These are phyloP conservation scores for Diospyros lotus DNA, from an alignment of 148 eudicot genomes.

Conservation along the genomic window DNA sequence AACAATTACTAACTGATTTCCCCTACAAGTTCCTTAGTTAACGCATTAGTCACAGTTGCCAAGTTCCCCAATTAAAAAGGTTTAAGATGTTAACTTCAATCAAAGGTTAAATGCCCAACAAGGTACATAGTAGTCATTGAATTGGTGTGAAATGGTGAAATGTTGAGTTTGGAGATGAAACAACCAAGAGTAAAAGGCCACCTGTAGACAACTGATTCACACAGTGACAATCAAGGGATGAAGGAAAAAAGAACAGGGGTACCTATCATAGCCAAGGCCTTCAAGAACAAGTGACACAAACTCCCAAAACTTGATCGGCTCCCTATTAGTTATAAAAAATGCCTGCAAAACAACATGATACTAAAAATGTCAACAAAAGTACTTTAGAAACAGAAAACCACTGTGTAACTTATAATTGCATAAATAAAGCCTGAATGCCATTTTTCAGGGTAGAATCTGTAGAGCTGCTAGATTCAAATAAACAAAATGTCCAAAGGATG, in stretches of 20 bases:
- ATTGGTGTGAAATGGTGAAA: not conserved
- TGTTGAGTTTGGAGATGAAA: not conserved
- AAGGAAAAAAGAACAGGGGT: conserved; percentile 10
- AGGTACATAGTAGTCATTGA: not conserved
- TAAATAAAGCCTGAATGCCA: too few relatives aligned
- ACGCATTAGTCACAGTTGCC: not conserved
- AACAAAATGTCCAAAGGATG: not conserved
- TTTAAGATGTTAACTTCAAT: not conserved
- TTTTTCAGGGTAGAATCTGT: not conserved
- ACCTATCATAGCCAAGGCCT: conserved; percentile 98
- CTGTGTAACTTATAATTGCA: too few relatives aligned
- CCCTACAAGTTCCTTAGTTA: not conserved
- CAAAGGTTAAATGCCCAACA: not conserved
- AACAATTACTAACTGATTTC: not conserved
- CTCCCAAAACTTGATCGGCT: conserved; percentile 93
- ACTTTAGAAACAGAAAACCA: not conserved
- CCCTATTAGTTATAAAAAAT: conserved; percentile 90
- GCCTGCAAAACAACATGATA: conserved; percentile 48
- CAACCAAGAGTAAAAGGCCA: not conserved
- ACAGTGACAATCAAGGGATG: not conserved
- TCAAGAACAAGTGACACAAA: conserved; percentile 86
- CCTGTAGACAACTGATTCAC: not conserved
- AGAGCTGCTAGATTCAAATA: not conserved
- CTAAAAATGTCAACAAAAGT: not conserved
- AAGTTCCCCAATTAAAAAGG: not conserved